Evolutionary conservation across 2,329 filamentous ascomycete species (phyloP), one percentile per base, ranked within the genome.

Genomic region (Tolypocladium ovalisporum): DNA sequence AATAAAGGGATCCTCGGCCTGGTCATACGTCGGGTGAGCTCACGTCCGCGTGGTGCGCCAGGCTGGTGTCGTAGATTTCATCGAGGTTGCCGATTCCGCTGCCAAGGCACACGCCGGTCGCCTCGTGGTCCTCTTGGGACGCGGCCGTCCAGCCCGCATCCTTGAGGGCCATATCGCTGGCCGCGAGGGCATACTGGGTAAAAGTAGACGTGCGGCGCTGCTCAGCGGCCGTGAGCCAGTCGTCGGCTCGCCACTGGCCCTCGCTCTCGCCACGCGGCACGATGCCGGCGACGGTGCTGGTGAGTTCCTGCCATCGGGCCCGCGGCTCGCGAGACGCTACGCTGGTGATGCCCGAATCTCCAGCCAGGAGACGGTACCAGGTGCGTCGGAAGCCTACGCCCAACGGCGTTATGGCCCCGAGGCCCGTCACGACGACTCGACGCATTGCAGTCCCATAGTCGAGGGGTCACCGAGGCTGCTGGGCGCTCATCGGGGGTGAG

Each of bases 71-170:
- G 71, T 95, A 97, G 10, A 96, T 85, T 65, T 96, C 91, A 44
- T 96, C 88, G 42, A 99, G 80, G 66, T 94, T 97, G 19, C 94
- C 94, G 65, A 99, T 97, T 1, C 94, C 94, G 62, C 93, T 97
- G 2, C 94, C 94, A 44, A 99, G 79, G 66, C 93, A 96, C 1
- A 99, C 89, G 0, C 94, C 94, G 0, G 92, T 96, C 56, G 80
- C 79, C 67, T 96, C 88, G 29, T 81, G 79, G 58, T 92, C 83
- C 29, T 84, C 79, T 22, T 79, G 76, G 5, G 68, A 72, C 6
- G 74, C 75, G 0, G 87, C 84, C 54, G 80, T 77, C 90, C 92
- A 97, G 2, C 80, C 84, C 1, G 93, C 87, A 76, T 97, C 90
- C 34, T 82, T 73, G 55, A 99, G 76, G 0, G 94, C 94, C 80